These are phyloP conservation scores for Discostella pseudostelligera DNA, from an alignment of 108 stramenopile genomes.

Conservation along the genomic window DNA sequence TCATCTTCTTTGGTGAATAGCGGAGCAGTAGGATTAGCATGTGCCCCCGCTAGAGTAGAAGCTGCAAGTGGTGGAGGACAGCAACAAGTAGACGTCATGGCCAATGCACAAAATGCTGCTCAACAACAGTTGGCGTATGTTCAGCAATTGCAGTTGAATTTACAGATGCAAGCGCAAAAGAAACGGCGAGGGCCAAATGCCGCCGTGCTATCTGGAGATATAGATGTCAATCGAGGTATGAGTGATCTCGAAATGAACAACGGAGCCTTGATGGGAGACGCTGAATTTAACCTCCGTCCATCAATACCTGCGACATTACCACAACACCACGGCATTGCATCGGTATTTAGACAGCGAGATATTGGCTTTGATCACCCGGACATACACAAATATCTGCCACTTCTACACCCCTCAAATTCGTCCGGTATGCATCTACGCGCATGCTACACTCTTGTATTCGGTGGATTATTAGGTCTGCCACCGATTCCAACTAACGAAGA, in stretches of 20 bases:
- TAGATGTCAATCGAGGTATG: neutral
- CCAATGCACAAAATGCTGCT: slow-evolving; percentile 22
- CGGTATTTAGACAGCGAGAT: neutral
- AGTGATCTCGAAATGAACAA: neutral
- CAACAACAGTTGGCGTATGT: slow-evolving; percentile 37
- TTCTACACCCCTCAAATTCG: slow-evolving; percentile 55
- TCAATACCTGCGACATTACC: neutral
- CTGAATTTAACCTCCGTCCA: too few species aligned
- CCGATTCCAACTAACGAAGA: slow-evolving; percentile 78
- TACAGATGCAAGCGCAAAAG: slow-evolving; percentile 35
- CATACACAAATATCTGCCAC: slow-evolving; percentile 48
- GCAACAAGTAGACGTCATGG: slow-evolving; percentile 19
- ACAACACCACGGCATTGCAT: neutral
- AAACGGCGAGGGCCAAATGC: slow-evolving; percentile 11
- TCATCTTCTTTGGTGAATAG: neutral
- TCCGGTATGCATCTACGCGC: slow-evolving; percentile 70
- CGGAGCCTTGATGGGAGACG: neutral
- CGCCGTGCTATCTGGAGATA: neutral
- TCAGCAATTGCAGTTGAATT: slow-evolving; percentile 23
- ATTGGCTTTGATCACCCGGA: slow-evolving; percentile 12
- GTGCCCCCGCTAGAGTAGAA: neutral
- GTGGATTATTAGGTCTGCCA: slow-evolving; percentile 70
- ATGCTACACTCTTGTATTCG: slow-evolving; percentile 68
- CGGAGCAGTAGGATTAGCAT: slow-evolving; percentile 8
- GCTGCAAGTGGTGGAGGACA: slow-evolving; percentile 1